Base-by-base conservation (phyloP, 192 early-diverging fungal species). In the Gryganskiella cystojenkinii region DNA sequence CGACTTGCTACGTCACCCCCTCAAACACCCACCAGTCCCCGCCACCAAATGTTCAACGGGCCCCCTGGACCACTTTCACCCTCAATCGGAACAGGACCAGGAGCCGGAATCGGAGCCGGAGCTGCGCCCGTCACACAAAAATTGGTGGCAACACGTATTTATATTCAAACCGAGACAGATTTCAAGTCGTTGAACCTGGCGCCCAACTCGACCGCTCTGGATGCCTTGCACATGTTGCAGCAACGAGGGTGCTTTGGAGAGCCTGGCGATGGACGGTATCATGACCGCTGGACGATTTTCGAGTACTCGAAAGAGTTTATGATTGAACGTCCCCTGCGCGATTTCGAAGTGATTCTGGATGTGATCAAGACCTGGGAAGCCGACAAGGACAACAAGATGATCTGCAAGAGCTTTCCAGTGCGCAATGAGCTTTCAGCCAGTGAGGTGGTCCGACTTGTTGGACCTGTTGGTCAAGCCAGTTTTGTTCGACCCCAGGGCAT, bases 331-430 rank as follows among this genome's bases (percentile, higher is more conserved):
- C 95, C 95, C 25, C 64, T 98, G 35, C 86, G 93, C 28, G 92
- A 95, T 69, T 98, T 95, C 92, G 97, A 97, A 72, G 86, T 92
- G 17, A 85, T 98, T 11, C 88, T 93, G 55, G 89, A 91, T 55
- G 81, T 96, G 6, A 87, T 97, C 31, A 88, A 87, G 56, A 85
- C 90, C 24, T 99, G 97, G 97, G 94, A 96, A 70, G 78, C 75
- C 54, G 86, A 84, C 68, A 87, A 89, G 69, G 83, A 84, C 67
- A 95, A 94, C 85, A 90, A 91, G 46, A 88, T 90, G 66, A 85
- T 90, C 62, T 84, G 92, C 82, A 96, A 93, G 84, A 87, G 86
- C 66, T 93, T 92, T 68, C 82, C 82, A 8, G 90, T 88, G 50
- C 81, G 86, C 37, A 65, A 78, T 46, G 87, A 90, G 24, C 61